phyloP scores from a whole-genome alignment of 306 rosid species.

The Hylodesmum podocarpum region DNA sequence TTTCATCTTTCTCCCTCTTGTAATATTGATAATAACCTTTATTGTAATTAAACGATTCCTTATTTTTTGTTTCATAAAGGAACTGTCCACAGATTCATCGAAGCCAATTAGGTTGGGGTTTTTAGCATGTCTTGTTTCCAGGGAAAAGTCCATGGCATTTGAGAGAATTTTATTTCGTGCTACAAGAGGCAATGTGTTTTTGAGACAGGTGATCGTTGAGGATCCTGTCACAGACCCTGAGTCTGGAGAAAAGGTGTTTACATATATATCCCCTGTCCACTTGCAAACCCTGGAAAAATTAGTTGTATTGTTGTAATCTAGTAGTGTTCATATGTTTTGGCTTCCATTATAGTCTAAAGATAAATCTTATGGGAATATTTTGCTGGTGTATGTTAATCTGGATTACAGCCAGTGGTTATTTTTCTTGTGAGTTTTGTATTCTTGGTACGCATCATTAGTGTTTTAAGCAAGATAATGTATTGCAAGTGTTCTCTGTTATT shows the following conservation, averaged over 20 bases:
- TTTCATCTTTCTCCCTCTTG: constrained; percentile 11
- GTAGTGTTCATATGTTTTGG: neutral
- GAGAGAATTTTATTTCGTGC: constrained; percentile 84
- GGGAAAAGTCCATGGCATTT: constrained; percentile 73
- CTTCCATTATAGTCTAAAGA: neutral
- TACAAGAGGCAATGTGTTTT: constrained; percentile 84
- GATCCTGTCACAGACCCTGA: constrained; percentile 72
- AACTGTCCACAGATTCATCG: constrained; percentile 56
- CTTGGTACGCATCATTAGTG: neutral
- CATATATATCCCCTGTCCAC: neutral
- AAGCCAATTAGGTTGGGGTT: constrained; percentile 80
- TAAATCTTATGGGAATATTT: neutral
- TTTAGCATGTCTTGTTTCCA: constrained; percentile 79
- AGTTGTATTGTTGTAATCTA: constrained; percentile 2
- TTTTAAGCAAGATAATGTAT: neutral
- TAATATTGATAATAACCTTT: constrained; percentile 6
- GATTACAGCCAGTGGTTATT: constrained; percentile 4
- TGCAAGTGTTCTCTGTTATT: neutral
- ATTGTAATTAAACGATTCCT: neutral
- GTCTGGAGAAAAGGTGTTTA: constrained; percentile 76
- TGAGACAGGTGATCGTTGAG: constrained; percentile 69
- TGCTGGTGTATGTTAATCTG: constrained; percentile 9
- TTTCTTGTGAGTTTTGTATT: neutral
- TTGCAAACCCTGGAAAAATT: neutral
- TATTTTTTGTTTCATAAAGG: constrained; percentile 49